Evolutionary conservation across 2,329 filamentous ascomycete species (phyloP), one percentile per base, ranked within the genome.

Genomic region (Thielaviopsis punctulata): DNA sequence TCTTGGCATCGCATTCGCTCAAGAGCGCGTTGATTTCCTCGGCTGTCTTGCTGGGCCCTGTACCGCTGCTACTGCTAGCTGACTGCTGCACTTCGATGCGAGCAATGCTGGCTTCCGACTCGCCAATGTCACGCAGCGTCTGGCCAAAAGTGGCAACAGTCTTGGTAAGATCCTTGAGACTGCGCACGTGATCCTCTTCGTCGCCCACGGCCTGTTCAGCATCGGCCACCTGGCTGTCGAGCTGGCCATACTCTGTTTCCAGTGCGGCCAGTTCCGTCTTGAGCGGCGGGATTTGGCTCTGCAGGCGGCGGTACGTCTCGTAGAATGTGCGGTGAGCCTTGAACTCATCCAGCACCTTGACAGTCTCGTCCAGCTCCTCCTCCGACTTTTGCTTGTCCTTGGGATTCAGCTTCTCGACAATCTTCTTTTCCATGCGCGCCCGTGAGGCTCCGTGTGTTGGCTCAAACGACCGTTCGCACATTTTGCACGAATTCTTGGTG

Each of bases 21-120:
- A 88, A 77, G 47, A 88, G 77, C 51, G 85, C 80, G 59, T 92
- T 84, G 51, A 96, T 88, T 58, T 92, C 85, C 51, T 94, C 85
- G 6, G 87, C 75, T 9, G 73, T 65, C 12, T 77, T 76, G 15
- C 43, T 49, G 7, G 23, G 19, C 8, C 23, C 41, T 9, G 50
- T 22, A n/a, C n/a, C n/a, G 7, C n/a, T 12, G 22, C 19, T 21
- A 21, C 41, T 23, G 23, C 74, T 72, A 13, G 80, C 75, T 54
- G 81, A 77, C 62, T 95, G 84, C 58, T 88, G 87, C 8, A 80
- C 79, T 54, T 78, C 73, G 48, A 95, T 76, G 51, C 84, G 79
- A 52, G 82, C 73, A 48, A 95, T 82, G 63, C 95, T 84, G 39
- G 68, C 68, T 60, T 85, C 77, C 4, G 86, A 79, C 36, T 81